phyloP scores from a whole-genome alignment of 2,329 filamentous ascomycete genomes.

The Alternaria gaisen region DNA sequence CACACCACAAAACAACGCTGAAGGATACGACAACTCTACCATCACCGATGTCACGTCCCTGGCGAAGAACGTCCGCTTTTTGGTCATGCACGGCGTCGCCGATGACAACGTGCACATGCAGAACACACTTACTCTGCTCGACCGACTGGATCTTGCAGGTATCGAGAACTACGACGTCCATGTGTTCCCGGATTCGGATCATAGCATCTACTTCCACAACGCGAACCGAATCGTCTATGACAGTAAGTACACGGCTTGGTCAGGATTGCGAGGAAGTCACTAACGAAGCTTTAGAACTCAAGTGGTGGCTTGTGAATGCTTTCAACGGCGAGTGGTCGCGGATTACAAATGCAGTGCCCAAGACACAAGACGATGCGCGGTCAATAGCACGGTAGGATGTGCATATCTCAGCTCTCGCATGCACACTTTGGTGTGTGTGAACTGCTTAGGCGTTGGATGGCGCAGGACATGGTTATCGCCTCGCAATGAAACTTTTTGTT shows the following conservation, averaged over 20 bases:
- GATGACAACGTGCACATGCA: slow-evolving; percentile 99
- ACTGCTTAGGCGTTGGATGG: neutral
- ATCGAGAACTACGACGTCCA: slow-evolving; percentile 97
- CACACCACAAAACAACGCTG: slow-evolving; percentile 81
- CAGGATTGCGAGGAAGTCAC: neutral
- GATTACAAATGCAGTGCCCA: slow-evolving; percentile 62
- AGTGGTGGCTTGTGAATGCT: slow-evolving; percentile 93
- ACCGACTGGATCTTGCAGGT: slow-evolving; percentile 80
- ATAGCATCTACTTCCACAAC: slow-evolving; percentile 93
- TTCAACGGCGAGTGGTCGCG: slow-evolving; percentile 95
- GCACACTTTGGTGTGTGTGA: neutral
- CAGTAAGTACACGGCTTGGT: slow-evolving; percentile 67
- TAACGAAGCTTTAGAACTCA: slow-evolving; percentile 66
- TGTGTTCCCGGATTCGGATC: slow-evolving; percentile 95
- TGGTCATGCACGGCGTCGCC: slow-evolving; percentile 94
- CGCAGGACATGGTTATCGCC: neutral
- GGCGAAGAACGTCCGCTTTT: slow-evolving; percentile 80
- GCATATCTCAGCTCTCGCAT: neutral
- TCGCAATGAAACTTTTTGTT: neutral
- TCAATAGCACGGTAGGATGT: slow-evolving; percentile 21
- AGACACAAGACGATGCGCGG: slow-evolving; percentile 38
- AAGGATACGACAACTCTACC: slow-evolving; percentile 78
- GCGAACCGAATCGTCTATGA: slow-evolving; percentile 92
- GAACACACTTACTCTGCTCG: slow-evolving; percentile 86
- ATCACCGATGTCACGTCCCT: slow-evolving; percentile 80